Base-by-base conservation (phyloP, 169 alveolate genomes). In the Perkinsus marinus region DNA sequence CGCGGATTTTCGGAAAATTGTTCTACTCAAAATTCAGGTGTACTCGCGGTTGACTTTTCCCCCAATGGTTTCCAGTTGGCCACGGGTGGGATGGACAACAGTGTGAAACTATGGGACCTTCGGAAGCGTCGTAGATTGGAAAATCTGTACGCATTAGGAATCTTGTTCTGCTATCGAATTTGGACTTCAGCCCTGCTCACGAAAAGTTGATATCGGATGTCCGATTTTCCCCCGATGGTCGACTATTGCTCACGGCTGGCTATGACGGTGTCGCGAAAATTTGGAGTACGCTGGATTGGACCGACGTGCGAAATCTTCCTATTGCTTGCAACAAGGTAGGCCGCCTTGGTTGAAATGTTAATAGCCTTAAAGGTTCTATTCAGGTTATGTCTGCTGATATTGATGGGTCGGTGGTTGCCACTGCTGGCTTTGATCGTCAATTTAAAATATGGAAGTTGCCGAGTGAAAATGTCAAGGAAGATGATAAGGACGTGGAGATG, bases 81-180 rank as follows among this genome's bases (percentile, higher is more conserved):
- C 39, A 95, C 98, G 36, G 97, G 97, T 30, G 94, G 98, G 30
- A 97, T 95, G 69, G 99, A 97, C 94, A 95, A 97, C 93, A 95
- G 96, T 30, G 96, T 97, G 39, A 96, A 95, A 94, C 93, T 97
- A 5, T 97, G 98, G 98, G 99, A 97, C 93, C 90, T 97, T 38
- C 96, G 98, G 93, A 96, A 94, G 94, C 79, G 90, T 3, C 79
- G 79, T 26, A 57, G 79, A 57, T 30, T 57, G 9, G 79, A 57
- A 26, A 57, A 57, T 57, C 79, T 57, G 79, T 57, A 26, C 7
- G 79, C 22, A 7, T 2, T 6, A 13, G 26, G 5, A 30, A 0
- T 13, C 7, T 16, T 13, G 37, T 26, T 57, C 22, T 13, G 37
- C 36, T 57, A 57, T 57, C 79, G 30, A 13, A 57, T 2, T 7